A percentile compares a stretch with the other conserved stretches of the same genome.
Conservation (phyloP, 1,284 basidiomycete genomes). For the Quambalaria eucalypti region DNA sequence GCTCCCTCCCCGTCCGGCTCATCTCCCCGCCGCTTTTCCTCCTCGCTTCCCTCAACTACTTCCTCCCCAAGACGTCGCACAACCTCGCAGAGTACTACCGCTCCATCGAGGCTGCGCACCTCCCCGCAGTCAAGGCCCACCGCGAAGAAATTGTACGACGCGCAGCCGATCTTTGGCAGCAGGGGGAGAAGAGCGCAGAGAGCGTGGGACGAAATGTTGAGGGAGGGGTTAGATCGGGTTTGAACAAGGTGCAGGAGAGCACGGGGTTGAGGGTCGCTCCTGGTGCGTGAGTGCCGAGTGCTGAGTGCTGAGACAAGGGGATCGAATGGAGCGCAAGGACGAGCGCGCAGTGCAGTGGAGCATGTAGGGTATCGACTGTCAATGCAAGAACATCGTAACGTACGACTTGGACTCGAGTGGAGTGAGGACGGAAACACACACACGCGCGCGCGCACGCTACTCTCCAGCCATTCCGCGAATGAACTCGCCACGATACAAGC, state of each 20-base stretch:
- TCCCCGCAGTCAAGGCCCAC: conserved; percentile 20
- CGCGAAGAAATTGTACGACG: conserved; percentile 10
- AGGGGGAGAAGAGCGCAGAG: not conserved
- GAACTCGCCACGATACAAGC: no score
- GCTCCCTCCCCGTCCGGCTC: conserved; percentile 39
- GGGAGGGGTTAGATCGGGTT: not conserved
- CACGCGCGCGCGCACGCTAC: no score
- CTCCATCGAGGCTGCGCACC: conserved; percentile 19
- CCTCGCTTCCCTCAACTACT: conserved; percentile 36
- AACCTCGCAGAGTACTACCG: conserved; percentile 36
- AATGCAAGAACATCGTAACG: no score
- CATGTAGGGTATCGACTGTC: no score
- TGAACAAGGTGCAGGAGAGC: not conserved
- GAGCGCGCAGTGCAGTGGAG: no score
- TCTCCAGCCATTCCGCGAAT: no score
- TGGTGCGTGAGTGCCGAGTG: no score
- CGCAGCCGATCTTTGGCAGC: not conserved
- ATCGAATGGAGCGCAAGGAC: no score
- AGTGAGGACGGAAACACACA: no score
- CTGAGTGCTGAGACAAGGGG: no score
- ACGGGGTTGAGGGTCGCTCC: conserved; percentile 1
- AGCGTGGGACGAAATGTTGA: not conserved
- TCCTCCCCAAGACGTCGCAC: conserved; percentile 38
- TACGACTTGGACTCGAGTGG: no score
- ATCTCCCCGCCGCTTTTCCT: conserved; percentile 36